Conservation (phyloP, 2,329 filamentous ascomycete species). For the Aspergillus jensenii region DNA sequence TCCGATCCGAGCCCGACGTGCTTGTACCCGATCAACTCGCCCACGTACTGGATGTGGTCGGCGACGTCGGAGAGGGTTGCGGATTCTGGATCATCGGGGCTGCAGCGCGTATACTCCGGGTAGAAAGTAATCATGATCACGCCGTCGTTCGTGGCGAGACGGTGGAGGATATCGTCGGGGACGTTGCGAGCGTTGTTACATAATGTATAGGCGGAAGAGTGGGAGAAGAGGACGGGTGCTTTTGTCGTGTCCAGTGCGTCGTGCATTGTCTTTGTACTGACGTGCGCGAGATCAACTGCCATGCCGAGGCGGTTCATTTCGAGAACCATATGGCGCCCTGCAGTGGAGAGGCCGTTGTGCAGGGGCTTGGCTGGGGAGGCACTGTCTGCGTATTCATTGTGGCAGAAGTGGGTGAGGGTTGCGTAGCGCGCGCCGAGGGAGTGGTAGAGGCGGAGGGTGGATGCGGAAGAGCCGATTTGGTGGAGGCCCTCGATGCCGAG, state of each 20-base stretch:
- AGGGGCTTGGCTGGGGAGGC: constrained; percentile 55
- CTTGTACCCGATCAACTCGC: constrained; percentile 77
- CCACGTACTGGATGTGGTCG: constrained; percentile 79
- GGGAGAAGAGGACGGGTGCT: constrained; percentile 85
- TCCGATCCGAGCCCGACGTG: constrained; percentile 88
- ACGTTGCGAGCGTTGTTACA: constrained; percentile 92
- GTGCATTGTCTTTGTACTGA: constrained; percentile 76
- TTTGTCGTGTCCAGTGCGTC: constrained; percentile 74
- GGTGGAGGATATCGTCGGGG: constrained; percentile 74
- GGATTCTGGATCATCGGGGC: constrained; percentile 59
- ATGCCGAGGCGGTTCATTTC: constrained; percentile 97
- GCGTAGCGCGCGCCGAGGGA: constrained; percentile 80
- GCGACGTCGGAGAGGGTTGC: constrained; percentile 76
- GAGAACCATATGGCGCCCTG: constrained; percentile 66
- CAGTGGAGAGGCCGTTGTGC: constrained; percentile 65
- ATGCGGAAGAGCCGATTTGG: constrained; percentile 77
- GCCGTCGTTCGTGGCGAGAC: constrained; percentile 71
- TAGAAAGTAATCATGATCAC: constrained; percentile 91
- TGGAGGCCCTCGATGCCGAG: constrained; percentile 85
- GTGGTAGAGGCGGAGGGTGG: constrained; percentile 71
- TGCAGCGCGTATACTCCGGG: constrained; percentile 78
- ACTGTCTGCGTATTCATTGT: constrained; percentile 85
- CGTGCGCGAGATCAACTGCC: constrained; percentile 87
- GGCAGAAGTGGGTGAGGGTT: constrained; percentile 90
- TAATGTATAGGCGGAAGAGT: constrained; percentile 76